Percentiles rank a stretch among this genome's conserved stretches.
Evolutionary conservation across 441 rosid genomes (phyloP).

Genomic region (Croton setiger): DNA sequence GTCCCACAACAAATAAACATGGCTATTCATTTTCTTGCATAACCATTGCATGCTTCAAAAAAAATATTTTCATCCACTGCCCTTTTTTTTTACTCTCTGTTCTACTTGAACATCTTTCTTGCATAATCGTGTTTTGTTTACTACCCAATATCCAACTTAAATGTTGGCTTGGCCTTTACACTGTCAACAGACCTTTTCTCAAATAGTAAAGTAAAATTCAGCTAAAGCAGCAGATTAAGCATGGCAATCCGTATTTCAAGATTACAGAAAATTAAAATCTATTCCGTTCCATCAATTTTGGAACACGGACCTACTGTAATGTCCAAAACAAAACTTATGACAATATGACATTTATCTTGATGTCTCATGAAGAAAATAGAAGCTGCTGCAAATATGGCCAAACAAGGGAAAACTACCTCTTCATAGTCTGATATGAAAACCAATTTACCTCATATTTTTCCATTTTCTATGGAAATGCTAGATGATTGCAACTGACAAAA

Average conservation of each 20-base stretch:
- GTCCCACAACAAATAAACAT: not conserved
- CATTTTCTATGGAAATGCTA: not conserved
- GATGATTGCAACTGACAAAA: not conserved
- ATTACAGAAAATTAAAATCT: not conserved
- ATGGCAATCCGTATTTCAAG: not conserved
- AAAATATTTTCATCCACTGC: not conserved
- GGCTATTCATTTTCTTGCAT: not conserved
- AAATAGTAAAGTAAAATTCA: not conserved
- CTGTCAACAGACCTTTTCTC: not conserved
- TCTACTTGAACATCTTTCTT: not conserved
- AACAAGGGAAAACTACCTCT: not conserved
- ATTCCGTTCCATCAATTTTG: conserved; percentile 3
- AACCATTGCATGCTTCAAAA: not conserved
- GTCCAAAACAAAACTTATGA: not conserved
- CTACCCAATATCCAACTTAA: not conserved
- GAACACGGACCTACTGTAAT: not conserved
- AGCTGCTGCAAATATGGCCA: conserved; percentile 3
- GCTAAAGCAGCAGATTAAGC: not conserved
- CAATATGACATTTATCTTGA: not conserved
- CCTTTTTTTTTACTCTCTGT: not conserved
- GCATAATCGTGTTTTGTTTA: not conserved
- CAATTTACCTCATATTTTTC: not conserved
- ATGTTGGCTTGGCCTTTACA: not conserved
- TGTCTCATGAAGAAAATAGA: not conserved
- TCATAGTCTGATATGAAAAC: not conserved